phyloP scores from a whole-genome alignment of 306 rosid genomes.

The Fagus sylvatica region DNA sequence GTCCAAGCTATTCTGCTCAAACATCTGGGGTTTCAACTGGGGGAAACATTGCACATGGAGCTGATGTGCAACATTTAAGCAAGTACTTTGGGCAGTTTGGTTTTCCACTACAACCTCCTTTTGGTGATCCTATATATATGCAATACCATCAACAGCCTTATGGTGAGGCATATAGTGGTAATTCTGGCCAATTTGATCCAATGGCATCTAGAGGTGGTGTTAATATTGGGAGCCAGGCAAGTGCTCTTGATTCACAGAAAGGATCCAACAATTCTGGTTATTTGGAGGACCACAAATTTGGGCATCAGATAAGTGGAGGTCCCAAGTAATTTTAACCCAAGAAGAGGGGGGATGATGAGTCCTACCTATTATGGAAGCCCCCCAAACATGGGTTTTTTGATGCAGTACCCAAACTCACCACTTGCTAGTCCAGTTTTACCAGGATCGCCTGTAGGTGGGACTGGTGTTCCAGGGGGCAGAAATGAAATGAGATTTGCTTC shows the following conservation, averaged over 20 bases:
- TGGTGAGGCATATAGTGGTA: conserved; percentile 39
- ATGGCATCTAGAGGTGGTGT: conserved; percentile 38
- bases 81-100: conserved; percentile 49
- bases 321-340: conserved; percentile 34
- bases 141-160: conserved; percentile 50
- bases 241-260: conserved; percentile 37
- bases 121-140: conserved; percentile 49
- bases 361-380: conserved; percentile 53
- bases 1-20: conserved; percentile 36
- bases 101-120: conserved; percentile 44
- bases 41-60: conserved; percentile 46
- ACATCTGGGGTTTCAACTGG: conserved; percentile 43
- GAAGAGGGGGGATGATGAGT: conserved; percentile 47
- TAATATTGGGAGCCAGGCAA: conserved; percentile 27
- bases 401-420: conserved; percentile 48
- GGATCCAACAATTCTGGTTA: conserved; percentile 33
- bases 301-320: conserved; percentile 37
- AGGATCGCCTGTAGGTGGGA: conserved; percentile 40
- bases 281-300: conserved; percentile 45
- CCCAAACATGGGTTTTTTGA: conserved; percentile 40
- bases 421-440: conserved; percentile 43
- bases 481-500: conserved; percentile 44
- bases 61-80: conserved; percentile 45
- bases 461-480: conserved; percentile 42
- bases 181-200: conserved; percentile 37